These are phyloP conservation scores for Globisporangium uncinulatum DNA, from an alignment of 352 stramenopile genomes.

Conservation along the genomic window DNA sequence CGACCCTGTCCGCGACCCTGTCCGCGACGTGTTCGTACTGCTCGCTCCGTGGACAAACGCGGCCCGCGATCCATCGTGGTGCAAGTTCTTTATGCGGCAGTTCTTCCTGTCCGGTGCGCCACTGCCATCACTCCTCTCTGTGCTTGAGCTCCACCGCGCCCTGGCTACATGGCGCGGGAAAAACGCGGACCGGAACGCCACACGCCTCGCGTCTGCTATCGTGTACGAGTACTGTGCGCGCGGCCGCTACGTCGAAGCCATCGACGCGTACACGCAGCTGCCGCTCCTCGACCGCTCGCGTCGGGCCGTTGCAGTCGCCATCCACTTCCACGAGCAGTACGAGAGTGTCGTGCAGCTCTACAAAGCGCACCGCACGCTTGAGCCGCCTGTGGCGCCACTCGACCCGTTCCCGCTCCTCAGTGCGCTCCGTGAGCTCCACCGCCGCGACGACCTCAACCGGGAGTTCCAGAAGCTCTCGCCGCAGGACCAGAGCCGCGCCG, in stretches of 20 bases:
- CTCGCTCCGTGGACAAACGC: slow-evolving; percentile 54
- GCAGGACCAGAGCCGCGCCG: slow-evolving; percentile 35
- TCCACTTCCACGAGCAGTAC: slow-evolving; percentile 58
- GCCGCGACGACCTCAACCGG: slow-evolving; percentile 38
- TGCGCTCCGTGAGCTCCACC: slow-evolving; percentile 37
- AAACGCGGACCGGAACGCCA: slow-evolving; percentile 13
- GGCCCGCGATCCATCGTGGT: slow-evolving; percentile 32
- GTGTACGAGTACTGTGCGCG: slow-evolving; percentile 51
- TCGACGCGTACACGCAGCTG: slow-evolving; percentile 43
- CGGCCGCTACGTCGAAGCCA: slow-evolving; percentile 45
- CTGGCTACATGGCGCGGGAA: neutral
- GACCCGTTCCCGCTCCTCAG: slow-evolving; percentile 42
- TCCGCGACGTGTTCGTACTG: slow-evolving; percentile 25
- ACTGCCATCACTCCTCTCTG: slow-evolving; percentile 31
- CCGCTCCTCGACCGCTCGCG: slow-evolving; percentile 24
- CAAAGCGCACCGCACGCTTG: slow-evolving; percentile 28
- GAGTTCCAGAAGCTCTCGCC: slow-evolving; percentile 39
- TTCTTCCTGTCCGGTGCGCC: slow-evolving; percentile 52
- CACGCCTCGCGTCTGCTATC: slow-evolving; percentile 23
- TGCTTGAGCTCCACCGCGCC: slow-evolving; percentile 19
- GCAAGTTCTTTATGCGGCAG: slow-evolving; percentile 54
- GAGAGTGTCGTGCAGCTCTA: slow-evolving; percentile 41
- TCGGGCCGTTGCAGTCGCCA: slow-evolving; percentile 24
- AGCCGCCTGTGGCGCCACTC: slow-evolving; percentile 19
- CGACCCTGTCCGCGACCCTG: neutral